A percentile compares a stretch with the other conserved stretches of the same genome.
These are phyloP conservation scores for Colletotrichum truncatum DNA, from an alignment of 2,329 filamentous ascomycete genomes.

Conservation along the genomic window DNA sequence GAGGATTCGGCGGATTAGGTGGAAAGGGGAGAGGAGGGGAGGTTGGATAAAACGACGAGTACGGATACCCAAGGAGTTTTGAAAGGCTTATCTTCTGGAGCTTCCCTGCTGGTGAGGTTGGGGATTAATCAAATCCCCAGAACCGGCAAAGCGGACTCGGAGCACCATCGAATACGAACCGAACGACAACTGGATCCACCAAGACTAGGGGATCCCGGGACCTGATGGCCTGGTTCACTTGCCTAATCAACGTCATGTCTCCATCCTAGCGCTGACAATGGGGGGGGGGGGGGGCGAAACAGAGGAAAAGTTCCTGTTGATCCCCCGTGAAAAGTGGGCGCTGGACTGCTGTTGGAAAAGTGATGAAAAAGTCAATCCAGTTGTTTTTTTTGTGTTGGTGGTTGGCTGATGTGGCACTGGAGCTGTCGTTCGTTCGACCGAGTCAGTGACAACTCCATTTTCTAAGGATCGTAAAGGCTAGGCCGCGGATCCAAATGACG, in stretches of 20 bases:
- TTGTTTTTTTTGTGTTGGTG: neutral
- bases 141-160: neutral
- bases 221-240: neutral
- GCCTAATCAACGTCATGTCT: conserved; percentile 18
- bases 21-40: neutral
- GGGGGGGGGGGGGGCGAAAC: too few relatives aligned
- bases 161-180: conserved; percentile 17
- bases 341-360: neutral
- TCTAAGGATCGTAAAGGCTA: neutral
- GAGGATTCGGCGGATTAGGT: neutral
- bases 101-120: neutral
- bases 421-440: neutral
- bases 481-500: neutral
- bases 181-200: conserved; percentile 23
- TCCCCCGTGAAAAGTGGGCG: neutral
- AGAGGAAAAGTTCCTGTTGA: conserved; percentile 1
- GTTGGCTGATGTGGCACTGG: neutral
- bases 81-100: neutral
- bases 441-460: neutral
- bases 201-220: conserved; percentile 6
- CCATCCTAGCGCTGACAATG: conserved; percentile 8
- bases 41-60: neutral
- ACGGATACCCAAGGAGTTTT: neutral
- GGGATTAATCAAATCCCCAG: neutral
- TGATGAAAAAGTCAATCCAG: neutral